Conservation (phyloP, 495 filamentous ascomycete genomes). For the Neurospora pannonica region DNA sequence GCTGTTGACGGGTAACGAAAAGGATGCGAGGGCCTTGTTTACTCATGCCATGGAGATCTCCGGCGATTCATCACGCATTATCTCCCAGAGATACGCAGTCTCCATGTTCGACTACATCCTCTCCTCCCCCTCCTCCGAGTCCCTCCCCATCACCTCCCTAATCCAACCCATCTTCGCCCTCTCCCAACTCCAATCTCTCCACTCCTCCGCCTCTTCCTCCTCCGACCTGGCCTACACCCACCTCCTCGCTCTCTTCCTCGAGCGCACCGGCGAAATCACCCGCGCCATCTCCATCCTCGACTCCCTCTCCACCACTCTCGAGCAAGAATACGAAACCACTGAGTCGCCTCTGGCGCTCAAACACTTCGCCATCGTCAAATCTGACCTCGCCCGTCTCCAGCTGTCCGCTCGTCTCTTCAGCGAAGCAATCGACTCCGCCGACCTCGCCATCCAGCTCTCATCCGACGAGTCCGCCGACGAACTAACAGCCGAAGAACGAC, state of each 20-base stretch:
- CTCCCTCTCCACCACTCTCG: constrained; percentile 54
- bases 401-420: constrained; percentile 57
- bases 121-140: constrained; percentile 36
- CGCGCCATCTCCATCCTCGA: constrained; percentile 58
- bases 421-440: constrained; percentile 61
- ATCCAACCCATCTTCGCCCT: constrained; percentile 77
- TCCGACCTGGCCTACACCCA: constrained; percentile 62
- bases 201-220: constrained; percentile 24
- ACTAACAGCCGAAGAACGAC: constrained; percentile 42
- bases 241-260: constrained; percentile 68
- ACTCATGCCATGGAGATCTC: constrained; percentile 95
- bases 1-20: constrained; percentile 55
- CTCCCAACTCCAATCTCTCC: constrained; percentile 62
- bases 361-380: constrained; percentile 72
- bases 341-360: constrained; percentile 65
- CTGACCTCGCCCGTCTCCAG: constrained; percentile 72
- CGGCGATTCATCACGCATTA: constrained; percentile 56
- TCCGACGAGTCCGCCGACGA: constrained; percentile 52
- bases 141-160: constrained; percentile 48
- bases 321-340: constrained; percentile 72
- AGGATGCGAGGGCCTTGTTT: constrained; percentile 74
- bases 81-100: constrained; percentile 66
- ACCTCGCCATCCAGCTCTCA: constrained; percentile 59
- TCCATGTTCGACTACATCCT: constrained; percentile 73
- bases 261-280: constrained; percentile 59